Conservation (phyloP, 768 basidiomycete species). For the Wakefieldia striispora region DNA sequence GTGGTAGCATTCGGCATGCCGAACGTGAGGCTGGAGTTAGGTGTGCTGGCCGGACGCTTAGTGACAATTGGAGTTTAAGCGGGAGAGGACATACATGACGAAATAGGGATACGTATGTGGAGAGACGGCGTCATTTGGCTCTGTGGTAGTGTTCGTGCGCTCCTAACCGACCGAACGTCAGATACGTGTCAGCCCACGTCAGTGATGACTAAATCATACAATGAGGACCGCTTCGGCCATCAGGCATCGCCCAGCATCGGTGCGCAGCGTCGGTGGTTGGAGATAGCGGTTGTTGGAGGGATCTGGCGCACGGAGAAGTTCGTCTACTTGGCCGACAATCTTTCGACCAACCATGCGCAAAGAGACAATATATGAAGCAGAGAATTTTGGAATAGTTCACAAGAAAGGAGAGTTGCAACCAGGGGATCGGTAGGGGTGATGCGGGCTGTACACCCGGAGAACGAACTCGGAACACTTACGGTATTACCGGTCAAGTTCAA, state of each 20-base stretch:
- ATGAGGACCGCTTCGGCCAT: slow-evolving; percentile 2
- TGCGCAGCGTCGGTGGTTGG: slow-evolving; percentile 13
- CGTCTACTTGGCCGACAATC: slow-evolving; percentile 26
- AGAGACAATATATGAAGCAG: slow-evolving; percentile 8
- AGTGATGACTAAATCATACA: slow-evolving; percentile 9
- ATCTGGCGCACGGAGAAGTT: slow-evolving; percentile 14
- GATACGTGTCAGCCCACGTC: neutral
- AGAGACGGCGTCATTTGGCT: slow-evolving; percentile 2
- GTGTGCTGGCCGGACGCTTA: slow-evolving; percentile 21
- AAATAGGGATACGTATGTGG: slow-evolving; percentile 2
- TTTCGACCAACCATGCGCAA: slow-evolving; percentile 28
- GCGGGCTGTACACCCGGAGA: slow-evolving; percentile 2
- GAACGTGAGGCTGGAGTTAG: slow-evolving; percentile 16
- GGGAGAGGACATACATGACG: slow-evolving; percentile 20
- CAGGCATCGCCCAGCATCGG: slow-evolving; percentile 10
- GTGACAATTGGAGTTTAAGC: slow-evolving; percentile 11
- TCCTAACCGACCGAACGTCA: slow-evolving; percentile 14
- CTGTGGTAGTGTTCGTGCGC: slow-evolving; percentile 18
- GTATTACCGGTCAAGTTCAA: too few relatives aligned
- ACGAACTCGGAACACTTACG: too few relatives aligned
- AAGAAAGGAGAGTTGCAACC: slow-evolving; percentile 15
- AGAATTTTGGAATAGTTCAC: slow-evolving; percentile 3
- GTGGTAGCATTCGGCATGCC: slow-evolving; percentile 17
- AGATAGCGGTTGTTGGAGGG: slow-evolving; percentile 1
- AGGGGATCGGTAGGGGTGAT: slow-evolving; percentile 5